A percentile compares a stretch with the other conserved stretches of the same genome.
phyloP scores from a whole-genome alignment of 129 eudicot genomes.

The Helianthus tuberosus region DNA sequence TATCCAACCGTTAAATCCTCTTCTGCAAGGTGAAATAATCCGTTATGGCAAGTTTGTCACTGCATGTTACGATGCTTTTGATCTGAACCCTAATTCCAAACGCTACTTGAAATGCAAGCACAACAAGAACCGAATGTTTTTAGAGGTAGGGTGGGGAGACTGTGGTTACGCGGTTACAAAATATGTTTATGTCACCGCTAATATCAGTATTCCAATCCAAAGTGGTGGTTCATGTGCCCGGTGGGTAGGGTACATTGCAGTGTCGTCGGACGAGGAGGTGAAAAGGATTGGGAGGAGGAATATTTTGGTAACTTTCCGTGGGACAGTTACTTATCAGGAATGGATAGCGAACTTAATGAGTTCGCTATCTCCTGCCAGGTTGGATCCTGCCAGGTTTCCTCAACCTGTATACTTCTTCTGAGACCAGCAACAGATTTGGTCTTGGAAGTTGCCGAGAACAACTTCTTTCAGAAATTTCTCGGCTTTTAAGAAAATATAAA shows the following conservation, averaged over 20 bases:
- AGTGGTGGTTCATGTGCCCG: constrained; percentile 36
- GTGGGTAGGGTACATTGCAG: constrained; percentile 73
- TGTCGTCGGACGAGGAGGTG: constrained; percentile 43
- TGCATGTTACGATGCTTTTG: constrained; percentile 63
- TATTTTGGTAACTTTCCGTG: constrained; percentile 59
- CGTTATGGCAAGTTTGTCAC: constrained; percentile 63
- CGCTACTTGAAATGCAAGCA: constrained; percentile 67
- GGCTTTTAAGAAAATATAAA: constrained; percentile 44
- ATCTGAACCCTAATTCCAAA: constrained; percentile 48
- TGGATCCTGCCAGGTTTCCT: constrained; percentile 69
- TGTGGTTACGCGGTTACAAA: constrained; percentile 67
- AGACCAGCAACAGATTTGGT: constrained; percentile 47
- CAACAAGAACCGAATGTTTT: constrained; percentile 45
- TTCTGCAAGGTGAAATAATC: constrained; percentile 58
- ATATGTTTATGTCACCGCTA: constrained; percentile 64
- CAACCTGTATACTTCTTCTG: constrained; percentile 57
- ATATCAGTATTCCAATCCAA: constrained; percentile 43
- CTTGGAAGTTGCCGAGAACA: constrained; percentile 64
- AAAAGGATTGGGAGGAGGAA: constrained; percentile 62
- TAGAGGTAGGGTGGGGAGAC: constrained; percentile 48
- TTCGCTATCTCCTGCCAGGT: constrained; percentile 57
- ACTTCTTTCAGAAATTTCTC: constrained; percentile 54
- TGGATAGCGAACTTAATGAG: constrained; percentile 75
- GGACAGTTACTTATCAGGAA: constrained; percentile 58
- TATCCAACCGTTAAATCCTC: constrained; percentile 58